Percentiles rank a stretch among this genome's conserved stretches.
These are phyloP conservation scores for Cochlearia excelsa DNA, from an alignment of 345 rosid genomes.

Conservation along the genomic window DNA sequence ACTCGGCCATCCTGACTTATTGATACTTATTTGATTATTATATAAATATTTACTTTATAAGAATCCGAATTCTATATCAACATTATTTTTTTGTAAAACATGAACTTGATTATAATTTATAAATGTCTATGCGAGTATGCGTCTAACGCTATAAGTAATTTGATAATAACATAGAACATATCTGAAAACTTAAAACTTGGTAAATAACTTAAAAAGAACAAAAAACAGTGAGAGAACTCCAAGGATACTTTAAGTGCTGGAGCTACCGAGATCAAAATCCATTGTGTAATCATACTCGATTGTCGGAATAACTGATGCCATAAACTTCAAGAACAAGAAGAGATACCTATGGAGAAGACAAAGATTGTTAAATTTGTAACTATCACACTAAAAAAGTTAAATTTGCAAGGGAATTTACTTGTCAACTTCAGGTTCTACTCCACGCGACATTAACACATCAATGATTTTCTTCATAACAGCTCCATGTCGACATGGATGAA, in stretches of 20 bases:
- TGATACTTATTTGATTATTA: too few relatives aligned
- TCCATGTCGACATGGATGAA: slow-evolving; percentile 97
- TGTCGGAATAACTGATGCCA: slow-evolving; percentile 92
- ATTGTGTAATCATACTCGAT: slow-evolving; percentile 93
- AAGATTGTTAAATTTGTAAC: not conserved
- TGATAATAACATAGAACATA: not conserved
- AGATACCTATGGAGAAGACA: slow-evolving; percentile 55
- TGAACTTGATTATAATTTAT: too few relatives aligned
- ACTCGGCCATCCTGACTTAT: slow-evolving; percentile 74
- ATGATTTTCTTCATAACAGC: slow-evolving; percentile 99
- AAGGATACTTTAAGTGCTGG: slow-evolving; percentile 47
- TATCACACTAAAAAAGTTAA: not conserved
- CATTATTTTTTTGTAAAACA: too few relatives aligned
- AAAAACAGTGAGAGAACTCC: not conserved
- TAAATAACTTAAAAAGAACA: not conserved
- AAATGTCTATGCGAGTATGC: not conserved
- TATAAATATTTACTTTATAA: too few relatives aligned
- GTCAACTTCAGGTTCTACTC: slow-evolving; percentile 98
- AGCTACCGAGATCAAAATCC: slow-evolving; percentile 95
- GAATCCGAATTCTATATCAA: too few relatives aligned
- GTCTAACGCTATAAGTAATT: not conserved
- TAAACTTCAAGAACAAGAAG: slow-evolving; percentile 85
- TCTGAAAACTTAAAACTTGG: not conserved
- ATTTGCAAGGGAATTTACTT: slow-evolving; percentile 42
- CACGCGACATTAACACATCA: slow-evolving; percentile 91